These are phyloP conservation scores for Tillandsia fasciculata DNA, from an alignment of 176 grass and related monocot species.

Conservation along the genomic window DNA sequence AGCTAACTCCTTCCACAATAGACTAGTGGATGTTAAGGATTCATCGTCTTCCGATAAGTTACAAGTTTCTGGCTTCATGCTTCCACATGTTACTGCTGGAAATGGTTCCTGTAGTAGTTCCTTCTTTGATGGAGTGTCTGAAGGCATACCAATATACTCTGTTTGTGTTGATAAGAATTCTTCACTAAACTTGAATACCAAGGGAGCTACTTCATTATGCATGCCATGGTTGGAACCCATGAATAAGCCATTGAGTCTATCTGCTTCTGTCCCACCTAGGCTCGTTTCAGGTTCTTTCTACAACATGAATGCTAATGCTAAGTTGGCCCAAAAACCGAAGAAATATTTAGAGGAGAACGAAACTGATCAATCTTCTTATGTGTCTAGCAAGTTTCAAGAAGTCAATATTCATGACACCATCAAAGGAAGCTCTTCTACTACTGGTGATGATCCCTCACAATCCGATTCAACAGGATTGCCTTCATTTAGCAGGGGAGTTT, in stretches of 20 bases:
- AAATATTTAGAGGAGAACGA: slow-evolving; percentile 42
- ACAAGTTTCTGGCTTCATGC: slow-evolving; percentile 46
- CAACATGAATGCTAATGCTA: slow-evolving; percentile 25
- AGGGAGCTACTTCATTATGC: slow-evolving; percentile 32
- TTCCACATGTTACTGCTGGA: slow-evolving; percentile 44
- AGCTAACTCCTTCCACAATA: slow-evolving; percentile 29
- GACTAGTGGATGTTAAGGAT: slow-evolving; percentile 41
- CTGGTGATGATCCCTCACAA: slow-evolving; percentile 46
- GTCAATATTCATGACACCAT: slow-evolving; percentile 49
- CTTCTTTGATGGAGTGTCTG: slow-evolving; percentile 70
- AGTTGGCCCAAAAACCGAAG: slow-evolving; percentile 15
- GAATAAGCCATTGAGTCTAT: slow-evolving; percentile 41
- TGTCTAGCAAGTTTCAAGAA: slow-evolving; percentile 68
- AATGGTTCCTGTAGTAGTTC: slow-evolving; percentile 72
- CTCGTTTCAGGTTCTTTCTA: slow-evolving; percentile 42
- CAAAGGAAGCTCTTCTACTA: slow-evolving; percentile 50
- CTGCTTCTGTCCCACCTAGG: slow-evolving; percentile 36
- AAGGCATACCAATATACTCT: slow-evolving; percentile 88
- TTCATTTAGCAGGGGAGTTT: slow-evolving; percentile 43
- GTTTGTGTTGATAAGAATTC: slow-evolving; percentile 57
- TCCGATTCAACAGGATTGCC: slow-evolving; percentile 47
- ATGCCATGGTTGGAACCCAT: slow-evolving; percentile 57
- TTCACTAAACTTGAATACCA: slow-evolving; percentile 27
- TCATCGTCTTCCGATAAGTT: slow-evolving; percentile 57
- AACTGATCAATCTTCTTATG: slow-evolving; percentile 33